Evolutionary conservation across 495 filamentous ascomycete species (phyloP), one percentile per base, ranked within the genome.

Genomic region (Penicillium argentinense): DNA sequence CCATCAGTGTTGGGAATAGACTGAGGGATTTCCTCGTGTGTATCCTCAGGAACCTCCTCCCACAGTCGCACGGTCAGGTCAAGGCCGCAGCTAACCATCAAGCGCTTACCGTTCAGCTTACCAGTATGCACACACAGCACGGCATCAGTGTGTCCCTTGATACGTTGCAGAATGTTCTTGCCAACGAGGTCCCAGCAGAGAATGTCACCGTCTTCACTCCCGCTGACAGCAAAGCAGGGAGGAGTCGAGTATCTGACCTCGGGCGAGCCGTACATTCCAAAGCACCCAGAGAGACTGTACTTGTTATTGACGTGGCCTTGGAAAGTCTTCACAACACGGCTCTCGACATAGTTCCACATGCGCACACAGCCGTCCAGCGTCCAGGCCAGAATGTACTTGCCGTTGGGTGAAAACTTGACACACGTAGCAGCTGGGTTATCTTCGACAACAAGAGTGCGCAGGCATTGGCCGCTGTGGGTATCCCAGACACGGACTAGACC

Each of bases 401-500:
- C 91, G 59, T 98, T 98, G 3, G 95, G 93, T 28, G 85, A 86
- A 69, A 97, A 98, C 53, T 85, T 84, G 23, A 96, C 93, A 27
- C 81, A 84, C n/a, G 87, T 88, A 0, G 96, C 89, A 8, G 91
- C 82, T 1, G 90, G 88, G 63, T 95, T 95, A 67, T 97, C 95
- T 69, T 97, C 93, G 74, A 97, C 89, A 4, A 98, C 89, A 5
- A 98, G 75, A 0, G 93, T 98, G 21, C 89, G 82, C 9, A 98
- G 77, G 73, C 93, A 98, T 68, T 97, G 95, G 4, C 95, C 95
- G 13, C 92, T 95, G 23, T 84, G 82, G 4, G 95, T 96, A 59
- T 98, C 93, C 93, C 93, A 98, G 42, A 98, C 83, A 26, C 93
- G 64, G 33, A 96, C 93, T 44, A 97, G 69, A 0, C 93, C 93